Conservation (phyloP, 768 basidiomycete species). For the Podaxis sp. region DNA sequence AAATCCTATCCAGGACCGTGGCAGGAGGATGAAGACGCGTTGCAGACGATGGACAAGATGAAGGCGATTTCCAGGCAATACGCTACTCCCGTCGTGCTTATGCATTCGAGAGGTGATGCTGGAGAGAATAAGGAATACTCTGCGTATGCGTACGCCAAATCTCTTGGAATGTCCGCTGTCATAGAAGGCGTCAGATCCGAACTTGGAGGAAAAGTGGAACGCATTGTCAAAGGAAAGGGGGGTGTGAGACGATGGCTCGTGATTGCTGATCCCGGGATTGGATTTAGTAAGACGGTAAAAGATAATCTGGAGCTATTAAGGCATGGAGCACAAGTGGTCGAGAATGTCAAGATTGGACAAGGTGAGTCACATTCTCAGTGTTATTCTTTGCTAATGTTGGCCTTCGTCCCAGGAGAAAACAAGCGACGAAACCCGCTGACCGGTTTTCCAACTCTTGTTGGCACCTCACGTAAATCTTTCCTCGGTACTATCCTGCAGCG, state of each 20-base stretch:
- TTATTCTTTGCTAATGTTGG: constrained; percentile 6
- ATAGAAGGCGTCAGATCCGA: constrained; percentile 70
- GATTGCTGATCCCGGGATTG: constrained; percentile 88
- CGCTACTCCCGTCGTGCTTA: constrained; percentile 81
- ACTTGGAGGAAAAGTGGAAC: constrained; percentile 65
- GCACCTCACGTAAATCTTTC: constrained; percentile 83
- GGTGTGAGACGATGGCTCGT: constrained; percentile 88
- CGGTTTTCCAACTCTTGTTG: constrained; percentile 70
- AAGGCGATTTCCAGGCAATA: constrained; percentile 59
- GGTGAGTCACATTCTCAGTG: constrained; percentile 21
- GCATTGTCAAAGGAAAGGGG: constrained; percentile 61
- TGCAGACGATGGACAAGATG: constrained; percentile 54
- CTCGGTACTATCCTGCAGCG: constrained; percentile 63
- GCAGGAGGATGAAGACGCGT: constrained; percentile 29
- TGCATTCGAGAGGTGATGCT: constrained; percentile 93
- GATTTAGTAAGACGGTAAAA: constrained; percentile 85
- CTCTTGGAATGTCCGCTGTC: constrained; percentile 37
- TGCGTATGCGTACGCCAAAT: constrained; percentile 39
- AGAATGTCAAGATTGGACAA: constrained; percentile 32
- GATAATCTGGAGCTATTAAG: constrained; percentile 74
- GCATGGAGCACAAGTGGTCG: constrained; percentile 44
- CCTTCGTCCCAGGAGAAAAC: constrained; percentile 16
- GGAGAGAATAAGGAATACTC: constrained; percentile 68
- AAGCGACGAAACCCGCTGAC: constrained; percentile 45
- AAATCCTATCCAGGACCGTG: constrained; percentile 33